Percentiles rank a stretch among this genome's conserved stretches.
phyloP scores from a whole-genome alignment of 345 rosid species.

The Atalantia buxifolia region DNA sequence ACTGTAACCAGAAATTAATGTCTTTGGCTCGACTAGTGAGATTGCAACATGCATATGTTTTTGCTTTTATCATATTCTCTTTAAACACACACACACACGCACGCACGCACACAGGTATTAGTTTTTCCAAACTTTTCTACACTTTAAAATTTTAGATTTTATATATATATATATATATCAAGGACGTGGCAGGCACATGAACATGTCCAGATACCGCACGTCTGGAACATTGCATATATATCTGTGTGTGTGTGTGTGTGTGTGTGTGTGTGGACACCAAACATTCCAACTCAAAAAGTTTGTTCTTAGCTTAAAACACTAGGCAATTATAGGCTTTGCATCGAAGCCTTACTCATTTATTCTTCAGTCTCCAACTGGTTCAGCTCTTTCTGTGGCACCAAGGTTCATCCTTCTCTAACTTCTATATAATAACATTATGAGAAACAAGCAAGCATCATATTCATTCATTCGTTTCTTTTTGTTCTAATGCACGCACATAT shows the following conservation, averaged over 20 bases:
- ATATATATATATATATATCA: background rate
- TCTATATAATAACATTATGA: background rate
- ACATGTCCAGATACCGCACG: background rate
- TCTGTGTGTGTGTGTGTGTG: rapidly evolving
- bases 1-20: too few species aligned
- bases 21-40: too few species aligned
- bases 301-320: background rate
- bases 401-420: background rate
- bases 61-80: too few species aligned
- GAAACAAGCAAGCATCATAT: background rate
- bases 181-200: background rate
- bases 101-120: too few species aligned
- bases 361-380: background rate
- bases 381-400: background rate
- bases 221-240: background rate
- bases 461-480: background rate
- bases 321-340: background rate
- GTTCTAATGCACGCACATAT: background rate
- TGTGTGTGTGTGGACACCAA: background rate
- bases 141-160: too few species aligned
- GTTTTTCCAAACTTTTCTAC: too few species aligned
- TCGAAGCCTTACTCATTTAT: background rate
- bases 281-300: background rate
- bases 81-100: too few species aligned
- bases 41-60: too few species aligned